phyloP scores from a whole-genome alignment of 371 early-diverging fungal species.

The Haplosporangium sp. region DNA sequence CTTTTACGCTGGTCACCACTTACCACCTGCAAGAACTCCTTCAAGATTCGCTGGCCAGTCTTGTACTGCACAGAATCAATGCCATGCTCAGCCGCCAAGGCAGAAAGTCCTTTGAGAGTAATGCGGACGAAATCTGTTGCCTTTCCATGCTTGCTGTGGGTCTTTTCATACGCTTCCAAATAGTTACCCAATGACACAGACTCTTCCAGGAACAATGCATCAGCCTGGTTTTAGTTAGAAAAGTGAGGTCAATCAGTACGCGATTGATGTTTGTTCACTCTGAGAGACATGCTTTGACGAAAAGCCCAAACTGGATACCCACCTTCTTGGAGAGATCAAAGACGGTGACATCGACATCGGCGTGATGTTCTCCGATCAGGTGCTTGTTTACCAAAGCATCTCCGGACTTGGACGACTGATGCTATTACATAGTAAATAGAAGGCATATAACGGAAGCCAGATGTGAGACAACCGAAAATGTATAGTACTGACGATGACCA shows the following conservation, averaged over 20 bases:
- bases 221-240: constrained; percentile 22
- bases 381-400: constrained; percentile 48
- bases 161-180: constrained; percentile 35
- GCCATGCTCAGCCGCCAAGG: constrained; percentile 45
- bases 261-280: too few species aligned
- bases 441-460: constrained; percentile 6
- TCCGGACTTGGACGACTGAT: constrained; percentile 43
- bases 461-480: constrained; percentile 6
- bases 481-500: not conserved
- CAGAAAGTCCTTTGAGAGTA: constrained; percentile 41
- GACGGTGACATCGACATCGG: constrained; percentile 41
- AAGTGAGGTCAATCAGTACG: not conserved
- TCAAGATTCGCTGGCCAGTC: constrained; percentile 39
- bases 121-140: constrained; percentile 43
- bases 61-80: constrained; percentile 46
- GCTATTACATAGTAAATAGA: constrained; percentile 18
- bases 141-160: constrained; percentile 15
- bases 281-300: not conserved
- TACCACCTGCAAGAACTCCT: constrained; percentile 46
- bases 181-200: constrained; percentile 44
- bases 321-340: constrained; percentile 49
- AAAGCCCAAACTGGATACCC: not conserved
- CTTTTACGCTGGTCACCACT: not conserved
- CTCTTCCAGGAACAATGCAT: constrained; percentile 52
- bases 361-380: constrained; percentile 37